Conservation (phyloP, 2,329 filamentous ascomycete genomes). For the Orbilia javanica region DNA sequence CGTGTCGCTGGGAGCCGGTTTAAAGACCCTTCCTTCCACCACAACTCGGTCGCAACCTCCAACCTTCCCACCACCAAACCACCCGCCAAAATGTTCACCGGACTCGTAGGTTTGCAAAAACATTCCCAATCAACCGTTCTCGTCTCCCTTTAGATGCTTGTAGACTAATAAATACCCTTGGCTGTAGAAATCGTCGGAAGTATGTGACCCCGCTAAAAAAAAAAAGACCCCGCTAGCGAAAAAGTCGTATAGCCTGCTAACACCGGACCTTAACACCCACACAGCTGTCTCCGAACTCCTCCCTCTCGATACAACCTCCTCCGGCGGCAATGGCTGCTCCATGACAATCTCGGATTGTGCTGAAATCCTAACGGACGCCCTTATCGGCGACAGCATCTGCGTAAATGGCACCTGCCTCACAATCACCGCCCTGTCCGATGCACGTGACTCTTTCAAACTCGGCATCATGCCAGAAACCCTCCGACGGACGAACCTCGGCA, state of each 20-base stretch:
- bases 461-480: conserved; percentile 96
- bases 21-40: neutral
- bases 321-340: conserved; percentile 83
- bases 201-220: conserved; percentile 1
- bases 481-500: conserved; percentile 91
- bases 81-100: conserved; percentile 44
- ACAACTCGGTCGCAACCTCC: neutral
- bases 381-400: conserved; percentile 91
- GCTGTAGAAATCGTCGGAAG: conserved; percentile 49
- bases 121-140: neutral
- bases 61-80: neutral
- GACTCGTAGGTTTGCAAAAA: conserved; percentile 52
- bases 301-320: conserved; percentile 78
- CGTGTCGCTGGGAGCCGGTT: too few relatives aligned
- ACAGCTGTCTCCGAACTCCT: conserved; percentile 86
- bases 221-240: neutral
- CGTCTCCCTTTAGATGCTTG: neutral
- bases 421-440: conserved; percentile 76
- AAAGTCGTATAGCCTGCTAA: neutral
- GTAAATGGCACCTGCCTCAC: conserved; percentile 96
- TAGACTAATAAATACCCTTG: neutral
- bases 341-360: conserved; percentile 84
- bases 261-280: conserved; percentile 2
- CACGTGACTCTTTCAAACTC: conserved; percentile 77
- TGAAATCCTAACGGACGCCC: conserved; percentile 83